Evolutionary conservation across 225 moss, liverwort and hornwort genomes (phyloP).

Genomic region (Rhytidiadelphus loreus): DNA sequence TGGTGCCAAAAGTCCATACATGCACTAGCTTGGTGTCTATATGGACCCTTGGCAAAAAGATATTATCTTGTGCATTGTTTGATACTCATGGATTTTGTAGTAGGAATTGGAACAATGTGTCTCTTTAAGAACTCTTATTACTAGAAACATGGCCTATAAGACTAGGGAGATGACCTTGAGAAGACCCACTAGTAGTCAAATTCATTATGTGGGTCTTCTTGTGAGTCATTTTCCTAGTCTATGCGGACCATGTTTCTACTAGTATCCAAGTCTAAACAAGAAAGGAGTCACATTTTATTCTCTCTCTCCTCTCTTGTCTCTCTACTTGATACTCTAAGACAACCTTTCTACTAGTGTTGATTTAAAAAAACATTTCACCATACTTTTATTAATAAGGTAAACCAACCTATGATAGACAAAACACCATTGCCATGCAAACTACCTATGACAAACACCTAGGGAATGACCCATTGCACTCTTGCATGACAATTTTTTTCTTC

Average conservation of each 20-base stretch:
- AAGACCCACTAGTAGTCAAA: not conserved
- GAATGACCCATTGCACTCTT: not conserved
- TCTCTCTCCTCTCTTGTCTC: not conserved
- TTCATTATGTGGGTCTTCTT: not conserved
- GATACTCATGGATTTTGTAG: not conserved
- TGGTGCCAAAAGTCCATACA: not conserved
- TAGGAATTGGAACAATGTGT: accelerated
- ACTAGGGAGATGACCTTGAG: too few relatives aligned
- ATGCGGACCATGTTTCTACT: accelerated
- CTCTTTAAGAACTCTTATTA: not conserved
- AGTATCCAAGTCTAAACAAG: accelerated
- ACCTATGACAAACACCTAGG: not conserved
- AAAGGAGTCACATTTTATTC: not conserved
- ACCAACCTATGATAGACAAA: too few relatives aligned
- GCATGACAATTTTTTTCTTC: not conserved
- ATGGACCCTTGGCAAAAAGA: not conserved
- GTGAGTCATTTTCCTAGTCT: accelerated
- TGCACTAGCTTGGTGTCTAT: not conserved
- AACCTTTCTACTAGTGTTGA: not conserved
- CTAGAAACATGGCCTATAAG: accelerated
- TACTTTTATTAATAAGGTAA: too few relatives aligned
- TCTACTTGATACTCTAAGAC: not conserved
- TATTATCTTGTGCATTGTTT: not conserved
- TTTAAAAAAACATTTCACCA: not conserved
- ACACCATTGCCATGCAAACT: not conserved